These are phyloP conservation scores for Canavalia gladiata DNA, from an alignment of 306 rosid species.

Conservation along the genomic window DNA sequence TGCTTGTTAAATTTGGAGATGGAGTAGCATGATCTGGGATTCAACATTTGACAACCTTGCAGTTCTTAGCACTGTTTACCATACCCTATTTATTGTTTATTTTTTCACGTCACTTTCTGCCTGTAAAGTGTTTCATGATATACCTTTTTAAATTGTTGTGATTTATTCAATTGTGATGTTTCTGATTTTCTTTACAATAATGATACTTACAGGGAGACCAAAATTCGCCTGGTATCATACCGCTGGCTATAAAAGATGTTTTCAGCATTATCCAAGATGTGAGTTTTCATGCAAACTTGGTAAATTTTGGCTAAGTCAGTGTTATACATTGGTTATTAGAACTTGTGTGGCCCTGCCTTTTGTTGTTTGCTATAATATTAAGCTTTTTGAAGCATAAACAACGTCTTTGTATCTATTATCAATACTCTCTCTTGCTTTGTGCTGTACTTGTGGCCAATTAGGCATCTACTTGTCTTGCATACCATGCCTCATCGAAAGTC, in stretches of 20 bases:
- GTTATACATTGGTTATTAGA: slow-evolving; percentile 27
- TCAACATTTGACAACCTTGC: slow-evolving; percentile 11
- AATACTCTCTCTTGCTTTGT: slow-evolving; percentile 25
- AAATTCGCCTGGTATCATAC: slow-evolving; percentile 88
- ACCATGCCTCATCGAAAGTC: not conserved
- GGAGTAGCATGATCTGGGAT: slow-evolving; percentile 19
- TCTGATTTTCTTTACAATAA: slow-evolving; percentile 40
- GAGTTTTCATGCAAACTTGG: slow-evolving; percentile 54
- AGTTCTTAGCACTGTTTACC: slow-evolving; percentile 17
- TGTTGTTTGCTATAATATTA: slow-evolving; percentile 14
- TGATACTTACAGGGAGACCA: slow-evolving; percentile 87
- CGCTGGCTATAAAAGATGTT: slow-evolving; percentile 97
- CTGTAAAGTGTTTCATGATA: slow-evolving; percentile 29
- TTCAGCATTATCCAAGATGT: slow-evolving; percentile 98
- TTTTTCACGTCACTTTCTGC: slow-evolving; percentile 9
- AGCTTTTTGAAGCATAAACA: slow-evolving; percentile 27
- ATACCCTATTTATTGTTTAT: not conserved
- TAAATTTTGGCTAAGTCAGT: slow-evolving; percentile 23
- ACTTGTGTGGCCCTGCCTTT: slow-evolving; percentile 11
- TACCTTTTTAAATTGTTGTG: slow-evolving; percentile 13
- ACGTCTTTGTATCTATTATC: slow-evolving; percentile 33
- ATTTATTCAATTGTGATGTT: slow-evolving; percentile 34
- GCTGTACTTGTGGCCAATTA: not conserved
- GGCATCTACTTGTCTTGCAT: slow-evolving; percentile 25
- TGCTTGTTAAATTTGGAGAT: slow-evolving; percentile 36